phyloP scores from a whole-genome alignment of 768 basidiomycete genomes.

The Rhodotorula babjevae region DNA sequence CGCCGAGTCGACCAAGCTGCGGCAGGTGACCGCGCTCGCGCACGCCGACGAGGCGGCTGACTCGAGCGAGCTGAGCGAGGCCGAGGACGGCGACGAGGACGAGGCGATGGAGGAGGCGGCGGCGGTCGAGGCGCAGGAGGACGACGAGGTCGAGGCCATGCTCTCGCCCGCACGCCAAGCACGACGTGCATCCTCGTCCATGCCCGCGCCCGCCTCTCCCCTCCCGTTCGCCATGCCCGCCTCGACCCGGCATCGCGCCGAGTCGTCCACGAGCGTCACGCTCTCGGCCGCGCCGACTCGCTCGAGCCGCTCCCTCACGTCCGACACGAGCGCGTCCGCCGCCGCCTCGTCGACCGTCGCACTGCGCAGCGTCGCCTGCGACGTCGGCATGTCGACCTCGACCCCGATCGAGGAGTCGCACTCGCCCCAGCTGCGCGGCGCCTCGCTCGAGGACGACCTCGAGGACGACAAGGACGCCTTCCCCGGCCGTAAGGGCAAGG shows the following conservation, averaged over 20 bases:
- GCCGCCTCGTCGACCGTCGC: neutral
- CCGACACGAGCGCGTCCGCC: neutral
- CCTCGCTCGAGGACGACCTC: neutral
- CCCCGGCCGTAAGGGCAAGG: neutral
- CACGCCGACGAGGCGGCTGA: neutral
- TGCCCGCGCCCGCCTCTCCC: no score
- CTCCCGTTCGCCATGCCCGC: neutral
- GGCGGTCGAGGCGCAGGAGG: neutral
- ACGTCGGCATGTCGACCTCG: conserved; percentile 20
- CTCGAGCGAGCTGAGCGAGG: neutral
- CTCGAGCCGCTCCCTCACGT: neutral
- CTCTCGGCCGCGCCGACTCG: neutral
- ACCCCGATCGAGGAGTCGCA: conserved; percentile 21
- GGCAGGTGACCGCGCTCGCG: neutral
- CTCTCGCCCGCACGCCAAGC: neutral
- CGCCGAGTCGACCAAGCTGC: neutral
- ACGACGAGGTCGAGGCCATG: neutral
- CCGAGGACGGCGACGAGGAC: neutral
- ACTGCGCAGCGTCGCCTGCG: conserved; percentile 1
- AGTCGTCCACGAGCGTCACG: neutral
- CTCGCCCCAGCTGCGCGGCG: neutral
- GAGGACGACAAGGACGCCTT: neutral
- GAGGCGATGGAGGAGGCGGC: neutral
- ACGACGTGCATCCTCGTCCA: no score
- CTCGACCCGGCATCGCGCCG: neutral